These are phyloP conservation scores for Ceratocystis albifundus DNA, from an alignment of 2,329 filamentous ascomycete species.

Conservation along the genomic window DNA sequence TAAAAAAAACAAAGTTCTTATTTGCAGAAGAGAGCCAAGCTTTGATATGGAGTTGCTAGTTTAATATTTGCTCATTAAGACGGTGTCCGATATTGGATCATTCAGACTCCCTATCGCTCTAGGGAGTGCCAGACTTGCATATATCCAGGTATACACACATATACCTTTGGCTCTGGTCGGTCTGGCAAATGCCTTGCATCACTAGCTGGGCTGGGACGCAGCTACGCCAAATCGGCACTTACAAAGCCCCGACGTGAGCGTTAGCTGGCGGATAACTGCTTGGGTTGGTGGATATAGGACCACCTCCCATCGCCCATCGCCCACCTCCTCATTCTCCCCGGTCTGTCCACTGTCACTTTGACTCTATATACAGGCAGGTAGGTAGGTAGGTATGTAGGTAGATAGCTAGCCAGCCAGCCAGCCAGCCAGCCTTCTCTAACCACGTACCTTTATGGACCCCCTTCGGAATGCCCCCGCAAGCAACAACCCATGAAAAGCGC, in stretches of 20 bases:
- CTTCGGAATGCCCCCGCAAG: not conserved
- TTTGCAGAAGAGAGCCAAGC: not conserved
- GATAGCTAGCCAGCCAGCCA: no score
- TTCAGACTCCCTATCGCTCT: no score
- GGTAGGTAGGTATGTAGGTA: no score
- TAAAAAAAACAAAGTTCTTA: not conserved
- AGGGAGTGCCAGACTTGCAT: no score
- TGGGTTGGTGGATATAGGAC: not conserved
- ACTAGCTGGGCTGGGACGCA: no score
- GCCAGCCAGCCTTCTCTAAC: not conserved
- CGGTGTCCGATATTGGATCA: not conserved
- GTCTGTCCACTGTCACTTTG: not conserved
- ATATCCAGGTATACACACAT: no score
- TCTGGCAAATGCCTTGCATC: no score
- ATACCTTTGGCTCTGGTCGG: no score
- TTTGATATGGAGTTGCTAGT: not conserved
- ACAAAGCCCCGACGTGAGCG: no score
- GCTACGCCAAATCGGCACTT: no score
- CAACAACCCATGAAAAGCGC: not conserved
- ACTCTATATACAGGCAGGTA: not conserved
- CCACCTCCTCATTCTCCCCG: not conserved
- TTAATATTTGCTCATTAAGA: not conserved
- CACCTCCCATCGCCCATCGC: no score
- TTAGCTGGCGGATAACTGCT: not conserved
- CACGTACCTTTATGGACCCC: constrained; percentile 1